Percentiles rank a stretch among this genome's conserved stretches.
phyloP scores from a whole-genome alignment of 169 alveolate genomes.

The Plasmodium relictum region DNA sequence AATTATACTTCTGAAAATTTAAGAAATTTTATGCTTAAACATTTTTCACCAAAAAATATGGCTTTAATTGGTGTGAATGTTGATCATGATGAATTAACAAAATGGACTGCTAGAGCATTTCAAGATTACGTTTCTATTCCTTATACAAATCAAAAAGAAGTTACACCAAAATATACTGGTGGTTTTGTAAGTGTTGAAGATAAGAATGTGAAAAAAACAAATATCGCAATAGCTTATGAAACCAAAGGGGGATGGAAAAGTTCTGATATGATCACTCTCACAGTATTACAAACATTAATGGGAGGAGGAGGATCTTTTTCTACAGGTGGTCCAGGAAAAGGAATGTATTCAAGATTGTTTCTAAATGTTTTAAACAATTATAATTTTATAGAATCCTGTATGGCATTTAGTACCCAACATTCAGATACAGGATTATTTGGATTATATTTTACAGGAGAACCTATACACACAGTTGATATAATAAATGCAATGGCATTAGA shows the following conservation, averaged over 20 bases:
- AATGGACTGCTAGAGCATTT: slow-evolving; percentile 90
- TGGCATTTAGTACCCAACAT: slow-evolving; percentile 92
- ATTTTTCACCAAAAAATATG: slow-evolving; percentile 90
- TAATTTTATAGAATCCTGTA: slow-evolving; percentile 92
- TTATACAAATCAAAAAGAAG: slow-evolving; percentile 69
- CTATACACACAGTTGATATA: slow-evolving; percentile 83
- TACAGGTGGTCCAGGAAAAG: slow-evolving; percentile 96
- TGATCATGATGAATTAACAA: slow-evolving; percentile 87
- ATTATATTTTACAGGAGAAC: slow-evolving; percentile 87
- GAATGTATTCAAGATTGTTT: slow-evolving; percentile 91
- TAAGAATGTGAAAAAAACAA: slow-evolving; percentile 84
- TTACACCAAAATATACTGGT: slow-evolving; percentile 90
- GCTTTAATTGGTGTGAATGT: slow-evolving; percentile 90
- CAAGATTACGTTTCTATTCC: slow-evolving; percentile 92
- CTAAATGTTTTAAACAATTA: slow-evolving; percentile 88
- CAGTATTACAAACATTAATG: slow-evolving; percentile 89
- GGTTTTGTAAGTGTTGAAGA: slow-evolving; percentile 90
- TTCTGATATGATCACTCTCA: slow-evolving; percentile 85
- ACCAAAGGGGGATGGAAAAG: slow-evolving; percentile 88
- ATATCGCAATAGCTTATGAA: slow-evolving; percentile 89
- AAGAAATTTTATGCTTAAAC: slow-evolving; percentile 89
- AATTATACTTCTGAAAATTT: slow-evolving; percentile 88
- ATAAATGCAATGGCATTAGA: slow-evolving; percentile 85
- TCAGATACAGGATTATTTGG: slow-evolving; percentile 93
- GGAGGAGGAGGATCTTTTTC: slow-evolving; percentile 96